Evolutionary conservation across 148 eudicot genomes (phyloP), one percentile per base, ranked within the genome.

Genomic region (Dysphania ambrosioides): DNA sequence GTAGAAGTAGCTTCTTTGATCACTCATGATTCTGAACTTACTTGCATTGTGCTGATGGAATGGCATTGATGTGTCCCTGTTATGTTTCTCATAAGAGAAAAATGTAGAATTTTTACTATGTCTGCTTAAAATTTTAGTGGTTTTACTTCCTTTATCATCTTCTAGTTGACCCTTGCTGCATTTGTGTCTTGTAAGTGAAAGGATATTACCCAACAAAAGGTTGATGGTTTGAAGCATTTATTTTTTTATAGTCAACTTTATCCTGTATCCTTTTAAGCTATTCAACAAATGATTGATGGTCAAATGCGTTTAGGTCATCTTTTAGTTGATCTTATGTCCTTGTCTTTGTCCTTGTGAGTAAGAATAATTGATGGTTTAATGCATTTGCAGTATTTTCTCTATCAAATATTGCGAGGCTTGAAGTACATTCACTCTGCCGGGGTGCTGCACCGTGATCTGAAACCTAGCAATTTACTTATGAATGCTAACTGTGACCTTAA

Each of bases 401-500:
- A 92, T 71, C 97, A 92, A 79, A 71, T 92, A 76, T 78, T 92
- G 68, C 82, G 97, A 63, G 97, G 97, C 51, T 82, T 92, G 79
- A 92, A 88, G 78, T 92, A 92, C 68, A 85, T 92, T 51, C 97
- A 92, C 81, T 92, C 97, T 44, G 97, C 91, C 68, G 80, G 80
- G 75, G 97, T 92, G 81, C 80, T 92, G 83, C 96, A 90, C 73
- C 88, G 96, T 71, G 97, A 92, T 83, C 85, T 92, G 63, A 92
- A 90, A 58, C 97, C 97, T 32, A 90, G 96, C 90, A 92, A 92
- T 81, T 75, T 92, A 77, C 78, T 92, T 66, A 81, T 92, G 81
- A 86, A 92, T 80, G 88, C 91, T 7, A 92, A 90, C 71, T 90
- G 97, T 78, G 97, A 92, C 87, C 90, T 92, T 59, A 92, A 92